phyloP scores from a whole-genome alignment of 2,329 filamentous ascomycete species.

The Sarocladium oryzae region DNA sequence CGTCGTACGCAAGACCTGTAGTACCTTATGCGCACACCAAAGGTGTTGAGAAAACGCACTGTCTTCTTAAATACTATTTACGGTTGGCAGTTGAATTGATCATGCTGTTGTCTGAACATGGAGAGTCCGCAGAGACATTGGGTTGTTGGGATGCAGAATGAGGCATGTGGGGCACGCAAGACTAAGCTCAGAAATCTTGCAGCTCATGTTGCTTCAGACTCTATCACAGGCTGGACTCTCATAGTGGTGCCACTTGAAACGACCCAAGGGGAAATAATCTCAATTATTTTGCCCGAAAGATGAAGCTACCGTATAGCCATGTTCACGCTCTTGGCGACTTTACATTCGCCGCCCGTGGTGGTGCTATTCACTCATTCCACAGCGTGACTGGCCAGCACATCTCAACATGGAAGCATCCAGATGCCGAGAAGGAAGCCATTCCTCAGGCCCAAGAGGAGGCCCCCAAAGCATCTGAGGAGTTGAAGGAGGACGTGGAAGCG shows the following conservation, averaged over 20 bases:
- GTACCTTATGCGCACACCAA: too few relatives aligned
- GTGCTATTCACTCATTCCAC: constrained; percentile 62
- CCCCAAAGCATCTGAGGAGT: constrained; percentile 12
- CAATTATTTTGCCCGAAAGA: too few relatives aligned
- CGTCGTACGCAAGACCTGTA: too few relatives aligned
- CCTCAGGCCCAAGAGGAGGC: constrained; percentile 1
- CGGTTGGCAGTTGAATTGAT: too few relatives aligned
- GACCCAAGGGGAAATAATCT: too few relatives aligned
- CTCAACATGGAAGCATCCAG: constrained; percentile 54
- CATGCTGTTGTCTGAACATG: too few relatives aligned
- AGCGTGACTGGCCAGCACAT: constrained; percentile 51
- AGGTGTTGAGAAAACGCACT: too few relatives aligned
- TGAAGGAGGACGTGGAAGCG: constrained; percentile 9
- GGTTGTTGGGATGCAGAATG: constrained; percentile 5
- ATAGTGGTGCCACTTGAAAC: too few relatives aligned
- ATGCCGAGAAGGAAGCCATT: constrained; percentile 26
- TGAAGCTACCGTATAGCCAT: constrained; percentile 59
- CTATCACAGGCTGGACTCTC: too few relatives aligned
- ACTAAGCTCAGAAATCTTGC: constrained; percentile 7
- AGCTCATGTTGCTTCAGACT: background rate
- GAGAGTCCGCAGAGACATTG: background rate
- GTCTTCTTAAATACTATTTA: too few relatives aligned
- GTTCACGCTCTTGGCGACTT: constrained; percentile 48
- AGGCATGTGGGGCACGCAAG: constrained; percentile 3
- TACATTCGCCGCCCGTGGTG: constrained; percentile 68